Evolutionary conservation across 441 rosid species (phyloP), one percentile per base, ranked within the genome.

Genomic region (Capsella rubella): DNA sequence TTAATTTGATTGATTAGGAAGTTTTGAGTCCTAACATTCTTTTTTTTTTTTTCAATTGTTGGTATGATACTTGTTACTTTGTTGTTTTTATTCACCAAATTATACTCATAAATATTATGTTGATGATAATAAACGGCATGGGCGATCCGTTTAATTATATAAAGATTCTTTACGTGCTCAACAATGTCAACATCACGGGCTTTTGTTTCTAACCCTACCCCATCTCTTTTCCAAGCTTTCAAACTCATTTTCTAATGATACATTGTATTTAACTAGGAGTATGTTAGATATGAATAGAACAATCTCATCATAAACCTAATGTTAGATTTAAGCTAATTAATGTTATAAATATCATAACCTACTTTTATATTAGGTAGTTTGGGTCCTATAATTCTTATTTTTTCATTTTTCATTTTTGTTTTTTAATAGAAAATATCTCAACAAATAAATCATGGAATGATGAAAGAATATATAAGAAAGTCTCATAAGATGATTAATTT

Each of bases 151-250:
- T 63, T 53, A 71, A 21, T 4, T 31, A 59, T 16, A 50, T 18
- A 60, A 21, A 62, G 47, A n/a, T 64, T 64, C 58, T 64, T 65
- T 56, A 69, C 72, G 66, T 65, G 58, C 58, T 73, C 45, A 73
- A 28, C 59, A 65, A 29, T 64, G 39, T 32, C 57, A 56, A n/a
- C 46, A 53, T 25, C 50, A 73, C 16, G 59, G 13, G 49, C 15
- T 27, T 64, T 72, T 55, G 34, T 64, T 65, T 73, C 50, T 64
- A 64, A 45, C 42, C 42, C 11, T 10, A 46, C 51, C 50, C 5
- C 14, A 73, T 47, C 47, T 6, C 18, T 53, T 54, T 21, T 45
- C 57, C 64, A 72, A 32, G 40, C 40, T 12, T 46, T 3, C n/a
- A 43, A 6, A 29, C 5, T 43, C 29, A 55, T 55, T 6, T 28